Conservation (phyloP, 2,329 filamentous ascomycete genomes). For the Orbilia quercus region DNA sequence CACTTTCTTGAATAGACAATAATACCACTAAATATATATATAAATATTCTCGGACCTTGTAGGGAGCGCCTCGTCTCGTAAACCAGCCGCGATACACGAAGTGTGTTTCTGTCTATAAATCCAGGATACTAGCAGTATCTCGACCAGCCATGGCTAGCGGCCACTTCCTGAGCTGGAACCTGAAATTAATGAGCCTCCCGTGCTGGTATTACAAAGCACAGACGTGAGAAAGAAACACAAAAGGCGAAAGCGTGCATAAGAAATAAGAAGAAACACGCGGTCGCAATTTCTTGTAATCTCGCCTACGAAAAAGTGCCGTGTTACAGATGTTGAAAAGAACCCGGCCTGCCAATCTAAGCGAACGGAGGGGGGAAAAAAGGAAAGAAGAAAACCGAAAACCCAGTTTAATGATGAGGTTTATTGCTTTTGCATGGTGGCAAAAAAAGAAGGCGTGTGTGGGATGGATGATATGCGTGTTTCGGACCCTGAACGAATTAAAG, state of each 20-base stretch:
- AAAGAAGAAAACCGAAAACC: background rate
- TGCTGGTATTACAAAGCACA: constrained; percentile 20
- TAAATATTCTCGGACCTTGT: too few species aligned
- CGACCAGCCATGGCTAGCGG: too few species aligned
- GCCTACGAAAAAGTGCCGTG: constrained; percentile 37
- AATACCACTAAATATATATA: too few species aligned
- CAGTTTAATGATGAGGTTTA: background rate
- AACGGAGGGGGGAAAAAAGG: constrained; percentile 4
- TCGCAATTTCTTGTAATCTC: constrained; percentile 46
- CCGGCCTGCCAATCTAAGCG: constrained; percentile 36
- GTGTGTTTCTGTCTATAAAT: too few species aligned
- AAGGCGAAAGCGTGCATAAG: background rate
- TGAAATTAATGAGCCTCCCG: constrained; percentile 14
- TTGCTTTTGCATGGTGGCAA: constrained; percentile 17
- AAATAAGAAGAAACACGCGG: constrained; percentile 6
- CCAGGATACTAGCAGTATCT: too few species aligned
- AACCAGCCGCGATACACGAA: too few species aligned
- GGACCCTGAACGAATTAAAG: constrained; percentile 44
- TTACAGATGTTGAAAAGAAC: constrained; percentile 27
- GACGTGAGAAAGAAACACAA: background rate
- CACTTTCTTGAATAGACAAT: too few species aligned
- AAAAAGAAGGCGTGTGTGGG: background rate
- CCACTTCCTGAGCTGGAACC: too few species aligned
- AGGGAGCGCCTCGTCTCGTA: too few species aligned
- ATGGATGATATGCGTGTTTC: constrained; percentile 19